Evolutionary conservation across 495 filamentous ascomycete species (phyloP), one percentile per base, ranked within the genome.

Genomic region (Aspergillus avenaceus): DNA sequence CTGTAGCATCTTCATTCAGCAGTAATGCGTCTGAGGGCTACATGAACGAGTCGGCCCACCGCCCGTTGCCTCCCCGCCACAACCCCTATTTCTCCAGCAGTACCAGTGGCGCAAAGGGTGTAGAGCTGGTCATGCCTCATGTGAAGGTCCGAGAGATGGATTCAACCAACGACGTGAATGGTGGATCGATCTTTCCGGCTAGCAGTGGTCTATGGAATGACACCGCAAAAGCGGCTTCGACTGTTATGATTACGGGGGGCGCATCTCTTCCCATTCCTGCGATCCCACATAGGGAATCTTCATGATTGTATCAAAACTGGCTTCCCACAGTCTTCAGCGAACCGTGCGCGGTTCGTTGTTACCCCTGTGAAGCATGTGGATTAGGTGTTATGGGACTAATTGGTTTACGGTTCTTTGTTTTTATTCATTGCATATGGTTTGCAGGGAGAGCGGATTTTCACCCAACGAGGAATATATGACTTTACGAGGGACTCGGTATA

Each of bases 41-140:
- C 19, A 56, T 60, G 40, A 63, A 67, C 14, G 67, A 67, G 11
- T 52, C 61, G 49, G 48, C 59, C 11, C 59, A 63, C 46, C 67
- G 74, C 5, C 69, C 75, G 1, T 56, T 76, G 13, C 68, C 70
- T 12, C 71, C 72, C 12, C 69, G 70, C 1, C 67, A 70, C 52
- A 70, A 76, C 40, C 67, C 70, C 12, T 69, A 58, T 40, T 72
- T 66, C 53, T 56, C 62, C 7, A 47, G 55, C 52, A 62, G 60
- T 50, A 46, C 62, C 23, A 63, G 50, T 41, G 58, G 57, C 5
- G 47, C 57, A 28, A 76, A 77, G 58, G 68, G 69, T 14, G 60
- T 74, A 4, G 66, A 72, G 13, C 63, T 77, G 13, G 72, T 77
- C 1, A 62, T 74, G 9, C 73, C 73, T 19, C 70, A 71, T 21